Percentiles rank a stretch among this genome's conserved stretches.
Conservation (phyloP, 2,329 filamentous ascomycete species). For the Monosporascus cannonballus region DNA sequence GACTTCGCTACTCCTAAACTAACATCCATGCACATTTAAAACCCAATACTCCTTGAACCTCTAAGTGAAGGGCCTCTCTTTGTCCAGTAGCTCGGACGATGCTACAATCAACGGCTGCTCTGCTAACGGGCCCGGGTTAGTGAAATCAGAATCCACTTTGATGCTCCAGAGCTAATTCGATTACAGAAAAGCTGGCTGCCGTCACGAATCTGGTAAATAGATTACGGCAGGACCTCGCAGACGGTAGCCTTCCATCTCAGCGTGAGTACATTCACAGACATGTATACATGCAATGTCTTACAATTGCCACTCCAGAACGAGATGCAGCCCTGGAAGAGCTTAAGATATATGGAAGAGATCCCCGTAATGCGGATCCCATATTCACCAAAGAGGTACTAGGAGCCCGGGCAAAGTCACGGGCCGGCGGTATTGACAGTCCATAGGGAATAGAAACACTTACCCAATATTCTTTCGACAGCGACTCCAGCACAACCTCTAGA, state of each 20-base stretch:
- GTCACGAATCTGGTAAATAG: constrained; percentile 59
- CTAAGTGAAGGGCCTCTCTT: constrained; percentile 1
- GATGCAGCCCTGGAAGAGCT: constrained; percentile 59
- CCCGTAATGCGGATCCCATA: constrained; percentile 69
- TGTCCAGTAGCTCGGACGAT: constrained; percentile 13
- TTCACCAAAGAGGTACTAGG: constrained; percentile 65
- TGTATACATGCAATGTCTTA: constrained; percentile 4
- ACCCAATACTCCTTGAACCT: too few species aligned
- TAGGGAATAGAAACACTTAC: constrained; percentile 72
- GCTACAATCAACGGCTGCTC: constrained; percentile 11
- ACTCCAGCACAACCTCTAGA: constrained; percentile 56
- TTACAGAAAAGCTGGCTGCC: constrained; percentile 59
- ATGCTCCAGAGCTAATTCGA: constrained; percentile 5
- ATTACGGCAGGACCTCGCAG: constrained; percentile 56
- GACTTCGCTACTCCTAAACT: too few species aligned
- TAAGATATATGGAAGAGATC: constrained; percentile 72
- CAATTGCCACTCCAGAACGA: constrained; percentile 44
- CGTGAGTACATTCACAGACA: constrained; percentile 40
- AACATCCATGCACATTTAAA: too few species aligned
- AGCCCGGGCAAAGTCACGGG: background rate
- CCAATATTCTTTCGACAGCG: constrained; percentile 65
- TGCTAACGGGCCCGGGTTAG: constrained; percentile 37
- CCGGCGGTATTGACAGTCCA: constrained; percentile 9
- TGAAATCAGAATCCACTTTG: constrained; percentile 1
- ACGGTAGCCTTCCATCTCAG: constrained; percentile 50